A percentile compares a stretch with the other conserved stretches of the same genome.
Evolutionary conservation across 345 rosid genomes (phyloP).

Genomic region (Euclidium syriacum): DNA sequence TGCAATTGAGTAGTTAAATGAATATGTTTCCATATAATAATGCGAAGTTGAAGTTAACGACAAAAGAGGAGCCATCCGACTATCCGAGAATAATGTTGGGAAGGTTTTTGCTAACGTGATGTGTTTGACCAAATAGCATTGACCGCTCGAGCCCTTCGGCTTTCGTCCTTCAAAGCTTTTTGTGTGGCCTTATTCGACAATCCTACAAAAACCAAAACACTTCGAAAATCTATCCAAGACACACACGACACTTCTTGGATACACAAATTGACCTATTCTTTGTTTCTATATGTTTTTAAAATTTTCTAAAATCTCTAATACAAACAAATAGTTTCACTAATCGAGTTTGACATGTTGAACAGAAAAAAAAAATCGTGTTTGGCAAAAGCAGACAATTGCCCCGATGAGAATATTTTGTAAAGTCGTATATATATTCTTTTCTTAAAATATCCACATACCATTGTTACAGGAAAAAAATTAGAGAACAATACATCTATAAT

Average conservation of each 20-base stretch:
- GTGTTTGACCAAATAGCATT: conserved; percentile 28
- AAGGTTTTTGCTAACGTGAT: conserved; percentile 14
- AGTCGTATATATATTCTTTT: background rate
- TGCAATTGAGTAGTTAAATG: background rate
- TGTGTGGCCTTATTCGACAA: conserved; percentile 32
- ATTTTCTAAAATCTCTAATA: background rate
- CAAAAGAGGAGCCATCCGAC: conserved; percentile 20
- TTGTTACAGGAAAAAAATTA: background rate
- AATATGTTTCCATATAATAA: background rate
- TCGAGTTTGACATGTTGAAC: conserved; percentile 34
- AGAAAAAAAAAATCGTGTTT: conserved; percentile 32
- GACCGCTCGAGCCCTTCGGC: conserved; percentile 37
- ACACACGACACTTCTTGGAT: conserved; percentile 34
- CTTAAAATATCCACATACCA: background rate
- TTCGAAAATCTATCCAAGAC: conserved; percentile 30
- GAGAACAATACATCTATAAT: too few relatives aligned
- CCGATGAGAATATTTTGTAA: conserved; percentile 25
- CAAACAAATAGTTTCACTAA: conserved; percentile 19
- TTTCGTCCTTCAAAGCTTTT: conserved; percentile 24
- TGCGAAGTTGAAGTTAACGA: conserved; percentile 21
- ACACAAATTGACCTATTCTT: conserved; percentile 30
- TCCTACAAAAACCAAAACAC: conserved; percentile 23
- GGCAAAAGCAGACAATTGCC: conserved; percentile 17
- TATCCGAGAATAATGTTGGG: conserved; percentile 18
- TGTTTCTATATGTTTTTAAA: conserved; percentile 11